Evolutionary conservation across 371 early-diverging fungal species (phyloP).

Genomic region (Sporodiniella umbellata): DNA sequence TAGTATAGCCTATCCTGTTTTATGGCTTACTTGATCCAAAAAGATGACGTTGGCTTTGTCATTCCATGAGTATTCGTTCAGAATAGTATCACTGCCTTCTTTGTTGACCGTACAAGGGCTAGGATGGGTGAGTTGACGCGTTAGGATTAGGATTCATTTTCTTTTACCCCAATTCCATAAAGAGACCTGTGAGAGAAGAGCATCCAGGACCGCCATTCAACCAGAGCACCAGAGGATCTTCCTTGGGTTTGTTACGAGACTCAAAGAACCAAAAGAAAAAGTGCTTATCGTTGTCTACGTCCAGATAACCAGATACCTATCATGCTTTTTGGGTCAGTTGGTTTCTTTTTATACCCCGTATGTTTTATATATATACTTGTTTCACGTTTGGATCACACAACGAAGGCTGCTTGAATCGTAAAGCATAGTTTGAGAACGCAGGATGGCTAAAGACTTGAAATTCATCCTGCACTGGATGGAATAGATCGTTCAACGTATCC

Average conservation of each 20-base stretch:
- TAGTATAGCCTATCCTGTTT: background rate
- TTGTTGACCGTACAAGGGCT: constrained; percentile 69
- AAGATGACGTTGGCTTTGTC: constrained; percentile 73
- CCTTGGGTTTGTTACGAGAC: constrained; percentile 58
- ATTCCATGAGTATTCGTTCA: constrained; percentile 69
- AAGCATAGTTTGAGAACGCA: constrained; percentile 68
- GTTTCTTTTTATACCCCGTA: background rate
- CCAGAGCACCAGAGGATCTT: constrained; percentile 74
- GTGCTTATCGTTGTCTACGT: constrained; percentile 62
- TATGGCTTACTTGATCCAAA: constrained; percentile 65
- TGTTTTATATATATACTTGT: constrained; percentile 16
- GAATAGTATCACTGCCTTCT: constrained; percentile 50
- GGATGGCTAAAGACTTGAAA: constrained; percentile 50
- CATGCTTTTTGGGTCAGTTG: background rate
- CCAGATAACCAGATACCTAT: constrained; percentile 75
- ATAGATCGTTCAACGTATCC: constrained; percentile 19
- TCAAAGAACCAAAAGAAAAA: constrained; percentile 80
- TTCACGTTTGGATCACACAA: constrained; percentile 49
- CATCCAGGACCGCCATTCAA: constrained; percentile 84
- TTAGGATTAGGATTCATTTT: background rate
- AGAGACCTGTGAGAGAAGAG: constrained; percentile 67
- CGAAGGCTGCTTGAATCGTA: constrained; percentile 71
- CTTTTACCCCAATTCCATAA: constrained; percentile 68
- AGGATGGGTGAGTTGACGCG: too few relatives aligned
- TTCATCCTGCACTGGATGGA: constrained; percentile 15